Evolutionary conservation across 2,329 filamentous ascomycete genomes (phyloP).

Genomic region (Cladorrhinum sp.): DNA sequence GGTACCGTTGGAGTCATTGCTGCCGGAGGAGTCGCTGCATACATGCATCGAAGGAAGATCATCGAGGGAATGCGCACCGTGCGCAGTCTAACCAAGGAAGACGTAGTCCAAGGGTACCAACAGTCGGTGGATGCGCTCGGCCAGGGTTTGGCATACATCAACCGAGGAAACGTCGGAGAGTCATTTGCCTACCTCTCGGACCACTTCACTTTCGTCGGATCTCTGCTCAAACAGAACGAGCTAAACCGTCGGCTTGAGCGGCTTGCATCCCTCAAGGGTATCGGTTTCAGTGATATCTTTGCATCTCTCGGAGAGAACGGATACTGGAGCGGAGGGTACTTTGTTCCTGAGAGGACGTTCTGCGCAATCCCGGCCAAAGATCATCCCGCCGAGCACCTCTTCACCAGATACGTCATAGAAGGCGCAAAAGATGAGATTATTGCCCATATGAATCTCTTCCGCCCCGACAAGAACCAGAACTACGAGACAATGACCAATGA

Average conservation of each 20-base stretch:
- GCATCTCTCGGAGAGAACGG: slow-evolving; percentile 71
- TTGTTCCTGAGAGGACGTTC: slow-evolving; percentile 70
- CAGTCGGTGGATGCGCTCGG: slow-evolving; percentile 48
- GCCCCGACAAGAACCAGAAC: slow-evolving; percentile 56
- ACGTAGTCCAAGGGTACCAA: slow-evolving; percentile 47
- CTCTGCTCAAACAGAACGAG: slow-evolving; percentile 71
- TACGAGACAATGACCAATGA: slow-evolving; percentile 63
- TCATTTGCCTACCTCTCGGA: slow-evolving; percentile 76
- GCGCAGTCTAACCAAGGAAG: slow-evolving; percentile 46
- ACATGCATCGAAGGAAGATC: slow-evolving; percentile 72
- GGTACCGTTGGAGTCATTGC: slow-evolving; percentile 79
- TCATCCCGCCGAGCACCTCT: slow-evolving; percentile 40
- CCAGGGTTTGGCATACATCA: slow-evolving; percentile 56
- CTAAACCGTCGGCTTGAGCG: slow-evolving; percentile 64
- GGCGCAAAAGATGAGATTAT: slow-evolving; percentile 67
- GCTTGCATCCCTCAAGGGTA: slow-evolving; percentile 56
- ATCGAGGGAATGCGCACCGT: slow-evolving; percentile 45
- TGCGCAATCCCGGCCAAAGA: slow-evolving; percentile 61
- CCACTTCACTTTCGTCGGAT: slow-evolving; percentile 82
- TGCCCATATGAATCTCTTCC: slow-evolving; percentile 69
- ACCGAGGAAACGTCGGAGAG: slow-evolving; percentile 58
- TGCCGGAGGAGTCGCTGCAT: slow-evolving; percentile 77
- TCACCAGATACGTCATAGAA: slow-evolving; percentile 59
- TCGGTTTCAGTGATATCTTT: slow-evolving; percentile 75
- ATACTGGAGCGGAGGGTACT: slow-evolving; percentile 58